Base-by-base conservation (phyloP, 371 early-diverging fungal species). In the Modicella reniformis region DNA sequence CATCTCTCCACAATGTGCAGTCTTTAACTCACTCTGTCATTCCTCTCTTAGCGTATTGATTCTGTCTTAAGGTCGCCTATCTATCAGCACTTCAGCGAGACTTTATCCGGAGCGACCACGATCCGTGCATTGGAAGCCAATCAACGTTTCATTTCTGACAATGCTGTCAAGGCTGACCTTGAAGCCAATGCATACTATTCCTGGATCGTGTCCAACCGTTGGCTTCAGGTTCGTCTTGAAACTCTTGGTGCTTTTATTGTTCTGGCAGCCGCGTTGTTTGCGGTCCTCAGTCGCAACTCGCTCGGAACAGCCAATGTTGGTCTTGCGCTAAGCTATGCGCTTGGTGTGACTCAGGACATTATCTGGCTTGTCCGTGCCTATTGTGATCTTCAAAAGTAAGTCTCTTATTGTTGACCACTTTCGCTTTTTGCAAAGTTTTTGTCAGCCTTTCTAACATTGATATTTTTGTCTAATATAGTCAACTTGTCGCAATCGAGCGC, bases 241-340 rank as follows among this genome's bases (percentile, higher is more conserved):
- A 8, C 59, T 13, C 25, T 76, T 6, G 77, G 72, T 9, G 67
- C 72, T 2, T 10, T 47, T 1, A 59, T 76, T n/a, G 72, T 76
- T 13, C 33, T 76, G 33, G 77, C 57, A 1, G 62, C 72, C 3
- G 91, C 90, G 6, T 57, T 89, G 23, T 89, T 84, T 47, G 80
- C 86, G 33, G 76, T 87, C 19, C 25, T 79, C 25, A 68, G 73
- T 28, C 57, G 74, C 13, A 60, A 68, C 30, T 59, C 62, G 9
- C 47, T 80, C 23, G 61, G 60, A 67, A 65, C 82, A 0, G 73
- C 82, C 13, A 71, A 93, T 29, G 88, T 94, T 47, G 97, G 95
- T 33, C 82, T 97, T 34, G 85, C 92, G 1, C 80, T 97, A 15
- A 87, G 92, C 0, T 97, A 95, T 75, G 92, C 96, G 1, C 76